Conservation (phyloP, 768 basidiomycete species). For the Galerina marginata region DNA sequence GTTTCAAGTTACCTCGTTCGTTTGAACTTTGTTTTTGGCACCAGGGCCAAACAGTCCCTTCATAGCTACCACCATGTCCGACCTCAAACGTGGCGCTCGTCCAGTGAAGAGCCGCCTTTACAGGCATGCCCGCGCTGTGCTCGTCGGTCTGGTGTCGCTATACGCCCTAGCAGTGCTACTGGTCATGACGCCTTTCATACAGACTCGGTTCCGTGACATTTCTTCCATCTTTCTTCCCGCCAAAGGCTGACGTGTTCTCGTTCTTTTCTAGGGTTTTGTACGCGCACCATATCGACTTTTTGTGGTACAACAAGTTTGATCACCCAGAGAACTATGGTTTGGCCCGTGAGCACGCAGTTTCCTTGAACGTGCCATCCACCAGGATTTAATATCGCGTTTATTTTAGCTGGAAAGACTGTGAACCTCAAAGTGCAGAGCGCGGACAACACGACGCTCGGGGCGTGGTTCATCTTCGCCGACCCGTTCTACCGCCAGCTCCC, state of each 20-base stretch:
- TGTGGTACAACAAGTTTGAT: slow-evolving; percentile 41
- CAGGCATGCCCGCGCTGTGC: slow-evolving; percentile 16
- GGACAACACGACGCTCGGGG: slow-evolving; percentile 69
- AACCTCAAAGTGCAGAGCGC: slow-evolving; percentile 62
- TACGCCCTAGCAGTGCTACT: slow-evolving; percentile 32
- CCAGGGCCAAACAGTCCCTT: slow-evolving; percentile 11
- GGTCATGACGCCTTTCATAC: slow-evolving; percentile 43
- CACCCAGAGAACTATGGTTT: slow-evolving; percentile 47
- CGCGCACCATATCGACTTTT: slow-evolving; percentile 42
- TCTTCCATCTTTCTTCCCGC: neutral
- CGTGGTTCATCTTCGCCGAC: slow-evolving; percentile 69
- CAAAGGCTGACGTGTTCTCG: neutral
- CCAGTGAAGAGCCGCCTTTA: slow-evolving; percentile 4
- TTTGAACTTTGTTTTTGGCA: neutral
- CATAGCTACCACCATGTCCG: slow-evolving; percentile 21
- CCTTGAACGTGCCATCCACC: too few species aligned
- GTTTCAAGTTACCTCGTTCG: neutral
- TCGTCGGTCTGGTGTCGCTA: slow-evolving; percentile 19
- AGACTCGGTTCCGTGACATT: slow-evolving; percentile 38
- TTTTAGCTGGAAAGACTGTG: slow-evolving; percentile 61
- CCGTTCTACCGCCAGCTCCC: slow-evolving; percentile 46
- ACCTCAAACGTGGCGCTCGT: slow-evolving; percentile 6
- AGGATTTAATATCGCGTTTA: too few species aligned
- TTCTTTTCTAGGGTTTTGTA: slow-evolving; percentile 37
- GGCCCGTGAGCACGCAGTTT: slow-evolving; percentile 38